Evolutionary conservation across 2,329 filamentous ascomycete species (phyloP).

Genomic region (Lasiodiplodia sp.): DNA sequence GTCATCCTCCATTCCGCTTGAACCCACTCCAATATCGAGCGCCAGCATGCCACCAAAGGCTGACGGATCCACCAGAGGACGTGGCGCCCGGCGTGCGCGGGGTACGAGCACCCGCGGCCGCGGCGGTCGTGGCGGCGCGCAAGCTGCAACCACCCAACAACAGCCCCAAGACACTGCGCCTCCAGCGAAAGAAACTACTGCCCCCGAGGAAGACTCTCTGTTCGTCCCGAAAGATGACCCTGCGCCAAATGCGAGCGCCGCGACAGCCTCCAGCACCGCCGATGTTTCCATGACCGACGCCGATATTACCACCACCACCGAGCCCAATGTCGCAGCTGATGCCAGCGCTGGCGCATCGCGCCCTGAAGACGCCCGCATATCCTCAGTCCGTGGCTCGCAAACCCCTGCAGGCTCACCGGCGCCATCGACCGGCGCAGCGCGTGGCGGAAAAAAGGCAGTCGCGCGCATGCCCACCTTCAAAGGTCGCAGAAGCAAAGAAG

Average conservation of each 20-base stretch:
- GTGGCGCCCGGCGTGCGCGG: constrained; percentile 34
- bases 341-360: constrained; percentile 17
- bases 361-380: constrained; percentile 7
- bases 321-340: constrained; percentile 5
- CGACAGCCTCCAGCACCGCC: background rate
- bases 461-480: constrained; percentile 50
- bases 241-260: background rate
- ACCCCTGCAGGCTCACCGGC: constrained; percentile 33
- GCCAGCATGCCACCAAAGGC: constrained; percentile 43
- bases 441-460: constrained; percentile 40
- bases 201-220: constrained; percentile 33
- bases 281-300: constrained; percentile 25
- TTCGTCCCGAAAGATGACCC: constrained; percentile 31
- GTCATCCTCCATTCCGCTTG: constrained; percentile 12
- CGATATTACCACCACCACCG: constrained; percentile 6
- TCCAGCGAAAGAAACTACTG: background rate
- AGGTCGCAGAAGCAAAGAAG: constrained; percentile 54
- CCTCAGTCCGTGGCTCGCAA: constrained; percentile 13
- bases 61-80: constrained; percentile 34
- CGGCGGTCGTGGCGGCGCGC: constrained; percentile 32
- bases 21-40: background rate
- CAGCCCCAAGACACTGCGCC: constrained; percentile 32
- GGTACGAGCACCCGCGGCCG: constrained; percentile 33
- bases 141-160: constrained; percentile 36
- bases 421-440: constrained; percentile 40